Evolutionary conservation across 805 yeast species (phyloP).

Genomic region (Monosporozyma unispora): DNA sequence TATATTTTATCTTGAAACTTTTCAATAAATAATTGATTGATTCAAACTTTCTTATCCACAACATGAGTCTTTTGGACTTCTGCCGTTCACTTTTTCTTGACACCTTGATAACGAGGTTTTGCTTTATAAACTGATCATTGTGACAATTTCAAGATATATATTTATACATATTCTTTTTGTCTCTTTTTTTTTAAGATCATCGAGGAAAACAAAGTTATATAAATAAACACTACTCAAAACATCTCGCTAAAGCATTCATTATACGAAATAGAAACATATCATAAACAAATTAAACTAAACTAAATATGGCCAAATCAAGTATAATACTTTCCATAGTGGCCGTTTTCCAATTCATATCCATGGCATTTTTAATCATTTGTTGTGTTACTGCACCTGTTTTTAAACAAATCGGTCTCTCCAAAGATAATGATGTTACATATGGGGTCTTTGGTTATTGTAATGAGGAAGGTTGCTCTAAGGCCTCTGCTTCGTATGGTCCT

Average conservation of each 20-base stretch:
- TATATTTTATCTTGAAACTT: too few relatives aligned
- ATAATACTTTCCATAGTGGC: slow-evolving; percentile 33
- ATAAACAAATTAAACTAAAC: neutral
- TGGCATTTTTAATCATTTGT: slow-evolving; percentile 56
- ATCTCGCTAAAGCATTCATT: neutral
- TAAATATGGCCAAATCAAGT: slow-evolving; percentile 4
- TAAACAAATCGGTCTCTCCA: slow-evolving; percentile 39
- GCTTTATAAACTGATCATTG: too few relatives aligned
- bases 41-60: too few relatives aligned
- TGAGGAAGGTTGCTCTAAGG: slow-evolving; percentile 33
- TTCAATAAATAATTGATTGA: too few relatives aligned
- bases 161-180: neutral
- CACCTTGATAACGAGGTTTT: too few relatives aligned
- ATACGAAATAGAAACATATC: neutral
- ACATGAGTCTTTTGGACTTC: too few relatives aligned
- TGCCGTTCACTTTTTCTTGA: too few relatives aligned
- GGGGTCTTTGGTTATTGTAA: slow-evolving; percentile 65
- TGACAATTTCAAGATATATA: too few relatives aligned
- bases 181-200: neutral
- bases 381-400: slow-evolving; percentile 56
- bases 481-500: slow-evolving; percentile 39
- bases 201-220: neutral
- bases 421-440: slow-evolving; percentile 37
- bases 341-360: slow-evolving; percentile 40
- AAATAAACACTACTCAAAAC: neutral